Base-by-base conservation (phyloP, 225 moss, liverwort and hornwort genomes). In the Lunularia cruciata region DNA sequence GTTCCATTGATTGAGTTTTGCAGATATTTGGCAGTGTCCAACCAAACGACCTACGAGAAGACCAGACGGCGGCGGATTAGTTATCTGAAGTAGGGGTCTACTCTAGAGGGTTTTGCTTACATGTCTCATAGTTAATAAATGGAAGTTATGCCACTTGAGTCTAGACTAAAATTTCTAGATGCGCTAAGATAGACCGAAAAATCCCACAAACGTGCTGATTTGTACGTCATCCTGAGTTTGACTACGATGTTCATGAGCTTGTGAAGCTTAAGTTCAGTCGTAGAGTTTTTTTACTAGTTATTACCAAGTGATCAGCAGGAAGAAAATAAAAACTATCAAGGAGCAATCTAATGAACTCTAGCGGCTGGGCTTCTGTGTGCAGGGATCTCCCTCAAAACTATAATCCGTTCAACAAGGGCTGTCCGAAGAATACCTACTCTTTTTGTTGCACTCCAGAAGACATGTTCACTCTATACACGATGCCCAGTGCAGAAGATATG, bases 41-140 rank as follows among this genome's bases (percentile, higher is more conserved):
- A 84, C 31, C 84, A 84, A 64, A 84, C 84, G 31, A 84, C 84
- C 2, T 84, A 84, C 55, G 84, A 84, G 75, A 84, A 80, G 67
- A 84, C 84, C 32, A 72, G 84, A 49, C 55, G 77, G 47, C 42
- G 66, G 48, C 76, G 84, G 7, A 84, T 84, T 3, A n/a, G 26
- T 1, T 84, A 84, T 66, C 80, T 84, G 37, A 77, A 69, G 83
- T 83, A 38, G 3, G 64, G 51, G n/a, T n/a, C n/a, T n/a, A n/a
- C n/a, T n/a, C n/a, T n/a, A n/a, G n/a, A n/a, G n/a, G n/a, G n/a
- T n/a, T n/a, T n/a, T n/a, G n/a, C n/a, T n/a, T n/a, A n/a, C n/a
- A n/a, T n/a, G n/a, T n/a, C n/a, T n/a, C n/a, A n/a, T n/a, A n/a
- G n/a, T n/a, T n/a, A n/a, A n/a, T n/a, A n/a, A n/a, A n/a, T n/a